Conservation (phyloP, 306 rosid species). For the Adenanthera pavonina region DNA sequence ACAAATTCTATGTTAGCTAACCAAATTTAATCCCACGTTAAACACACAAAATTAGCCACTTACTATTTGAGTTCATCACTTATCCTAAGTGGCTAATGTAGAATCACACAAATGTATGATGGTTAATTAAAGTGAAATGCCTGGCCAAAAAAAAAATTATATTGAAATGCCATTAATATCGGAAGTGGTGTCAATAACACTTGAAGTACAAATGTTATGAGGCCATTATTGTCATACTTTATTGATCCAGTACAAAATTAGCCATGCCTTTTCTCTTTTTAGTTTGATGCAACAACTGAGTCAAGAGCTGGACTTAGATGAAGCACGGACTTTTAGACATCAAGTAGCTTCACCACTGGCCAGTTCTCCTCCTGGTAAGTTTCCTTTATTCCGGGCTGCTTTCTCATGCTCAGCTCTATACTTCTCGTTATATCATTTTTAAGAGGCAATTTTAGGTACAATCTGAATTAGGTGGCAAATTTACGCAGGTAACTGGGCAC, state of each 20-base stretch:
- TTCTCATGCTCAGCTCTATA: background rate
- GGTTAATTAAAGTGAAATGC: background rate
- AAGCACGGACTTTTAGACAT: conserved; percentile 57
- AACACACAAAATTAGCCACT: background rate
- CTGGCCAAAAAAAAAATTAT: background rate
- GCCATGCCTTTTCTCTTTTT: background rate
- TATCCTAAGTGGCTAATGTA: conserved; percentile 4
- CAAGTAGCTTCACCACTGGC: conserved; percentile 68
- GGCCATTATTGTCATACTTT: background rate
- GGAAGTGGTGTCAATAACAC: background rate
- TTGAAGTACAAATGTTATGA: background rate
- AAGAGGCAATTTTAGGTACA: conserved; percentile 20
- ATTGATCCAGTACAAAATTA: conserved; percentile 16
- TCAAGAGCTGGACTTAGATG: conserved; percentile 78
- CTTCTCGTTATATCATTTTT: background rate
- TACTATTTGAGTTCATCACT: background rate
- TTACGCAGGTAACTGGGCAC: conserved; percentile 66
- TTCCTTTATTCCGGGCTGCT: conserved; percentile 9
- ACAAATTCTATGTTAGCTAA: background rate
- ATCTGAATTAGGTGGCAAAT: conserved; percentile 23
- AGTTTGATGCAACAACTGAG: conserved; percentile 77
- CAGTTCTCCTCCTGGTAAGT: conserved; percentile 74
- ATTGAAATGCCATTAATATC: background rate
- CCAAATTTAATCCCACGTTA: background rate
- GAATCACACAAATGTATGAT: background rate